Evolutionary conservation across 148 eudicot genomes (phyloP).

Genomic region (Chenopodium formosanum): DNA sequence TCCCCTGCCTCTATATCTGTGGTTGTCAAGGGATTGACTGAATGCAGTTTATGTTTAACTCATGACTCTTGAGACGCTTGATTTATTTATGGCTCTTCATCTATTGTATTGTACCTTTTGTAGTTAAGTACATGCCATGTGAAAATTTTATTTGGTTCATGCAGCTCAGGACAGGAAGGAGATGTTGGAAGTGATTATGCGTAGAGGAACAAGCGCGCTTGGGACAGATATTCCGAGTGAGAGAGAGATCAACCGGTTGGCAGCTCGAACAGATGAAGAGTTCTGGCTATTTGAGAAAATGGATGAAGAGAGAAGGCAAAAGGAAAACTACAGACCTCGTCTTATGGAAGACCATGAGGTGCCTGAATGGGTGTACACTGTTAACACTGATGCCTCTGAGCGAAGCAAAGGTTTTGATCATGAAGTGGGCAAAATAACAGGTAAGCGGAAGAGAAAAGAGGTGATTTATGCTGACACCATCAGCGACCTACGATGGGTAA

Average conservation of each 20-base stretch:
- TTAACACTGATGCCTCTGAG: constrained; percentile 46
- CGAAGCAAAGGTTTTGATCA: constrained; percentile 76
- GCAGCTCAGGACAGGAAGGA: constrained; percentile 97
- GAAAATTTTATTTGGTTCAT: constrained; percentile 21
- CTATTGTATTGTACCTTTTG: background rate
- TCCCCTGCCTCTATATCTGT: background rate
- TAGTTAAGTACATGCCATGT: background rate
- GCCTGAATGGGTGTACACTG: constrained; percentile 87
- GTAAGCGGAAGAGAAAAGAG: constrained; percentile 86
- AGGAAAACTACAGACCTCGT: constrained; percentile 76
- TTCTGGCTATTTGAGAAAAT: constrained; percentile 94
- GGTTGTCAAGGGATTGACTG: background rate
- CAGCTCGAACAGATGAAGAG: constrained; percentile 95
- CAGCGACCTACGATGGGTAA: constrained; percentile 67
- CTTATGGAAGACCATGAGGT: constrained; percentile 95
- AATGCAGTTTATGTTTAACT: background rate
- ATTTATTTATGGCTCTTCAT: background rate
- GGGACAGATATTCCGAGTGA: constrained; percentile 94
- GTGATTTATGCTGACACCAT: constrained; percentile 76
- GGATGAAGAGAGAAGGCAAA: constrained; percentile 88
- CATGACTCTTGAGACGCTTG: background rate
- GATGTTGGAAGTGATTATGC: constrained; percentile 96
- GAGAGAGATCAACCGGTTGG: constrained; percentile 91
- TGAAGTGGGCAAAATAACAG: constrained; percentile 58
- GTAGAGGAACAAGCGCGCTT: constrained; percentile 87